A percentile compares a stretch with the other conserved stretches of the same genome.
Conservation (phyloP, 305 asterid genomes). For the Petunia hybrid region DNA sequence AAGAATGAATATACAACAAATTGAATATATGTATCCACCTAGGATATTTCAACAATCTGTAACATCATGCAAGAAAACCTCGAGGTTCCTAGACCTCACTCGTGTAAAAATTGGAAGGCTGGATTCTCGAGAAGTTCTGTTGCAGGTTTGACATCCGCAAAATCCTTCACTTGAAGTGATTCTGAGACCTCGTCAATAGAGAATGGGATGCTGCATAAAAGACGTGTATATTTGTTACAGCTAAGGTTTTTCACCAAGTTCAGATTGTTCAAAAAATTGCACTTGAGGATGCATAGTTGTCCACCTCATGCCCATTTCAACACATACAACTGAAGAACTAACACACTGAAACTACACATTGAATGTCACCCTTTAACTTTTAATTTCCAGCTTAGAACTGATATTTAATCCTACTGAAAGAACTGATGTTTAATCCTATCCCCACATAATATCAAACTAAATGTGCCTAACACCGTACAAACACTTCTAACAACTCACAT, state of each 20-base stretch:
- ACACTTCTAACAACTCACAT: no score
- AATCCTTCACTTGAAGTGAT: constrained; percentile 84
- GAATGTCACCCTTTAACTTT: neutral
- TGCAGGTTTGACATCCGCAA: constrained; percentile 86
- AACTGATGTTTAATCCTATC: no score
- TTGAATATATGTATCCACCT: constrained; percentile 31
- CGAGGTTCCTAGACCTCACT: constrained; percentile 56
- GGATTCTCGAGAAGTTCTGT: constrained; percentile 76
- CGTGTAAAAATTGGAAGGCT: constrained; percentile 85
- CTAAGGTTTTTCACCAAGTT: neutral
- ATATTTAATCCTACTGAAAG: no score
- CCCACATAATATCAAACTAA: no score
- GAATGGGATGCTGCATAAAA: constrained; percentile 85
- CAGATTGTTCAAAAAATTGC: neutral
- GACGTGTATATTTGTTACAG: neutral
- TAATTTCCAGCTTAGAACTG: no score
- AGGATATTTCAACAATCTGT: constrained; percentile 34
- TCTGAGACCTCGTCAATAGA: constrained; percentile 85
- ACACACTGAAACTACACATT: neutral
- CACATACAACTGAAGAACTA: neutral
- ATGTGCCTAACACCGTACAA: no score
- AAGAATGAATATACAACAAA: constrained; percentile 63
- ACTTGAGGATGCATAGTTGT: neutral
- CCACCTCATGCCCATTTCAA: neutral
- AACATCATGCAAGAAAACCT: constrained; percentile 31